phyloP scores from a whole-genome alignment of 2,329 filamentous ascomycete genomes.

The Phoma sp. region DNA sequence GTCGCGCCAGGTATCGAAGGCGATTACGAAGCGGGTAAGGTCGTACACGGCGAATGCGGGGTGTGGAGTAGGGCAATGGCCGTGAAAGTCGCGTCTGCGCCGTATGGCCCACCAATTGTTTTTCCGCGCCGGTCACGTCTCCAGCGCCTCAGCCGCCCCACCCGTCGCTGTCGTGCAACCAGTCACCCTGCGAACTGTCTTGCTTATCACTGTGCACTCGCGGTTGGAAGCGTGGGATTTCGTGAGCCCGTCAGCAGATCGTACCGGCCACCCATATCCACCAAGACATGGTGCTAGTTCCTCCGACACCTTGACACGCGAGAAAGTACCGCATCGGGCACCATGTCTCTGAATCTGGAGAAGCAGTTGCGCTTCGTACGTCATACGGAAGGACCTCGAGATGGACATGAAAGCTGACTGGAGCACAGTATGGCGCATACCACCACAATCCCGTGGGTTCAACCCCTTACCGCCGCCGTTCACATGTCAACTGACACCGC shows the following conservation, averaged over 20 bases:
- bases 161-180: slow-evolving; percentile 37
- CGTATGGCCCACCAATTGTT: neutral
- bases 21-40: slow-evolving; percentile 14
- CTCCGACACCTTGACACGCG: slow-evolving; percentile 34
- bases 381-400: slow-evolving; percentile 22
- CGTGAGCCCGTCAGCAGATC: slow-evolving; percentile 11
- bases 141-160: slow-evolving; percentile 30
- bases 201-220: slow-evolving; percentile 24
- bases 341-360: slow-evolving; percentile 74
- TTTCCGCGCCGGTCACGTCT: slow-evolving; percentile 17
- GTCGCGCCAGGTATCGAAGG: slow-evolving; percentile 27
- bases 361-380: slow-evolving; percentile 83
- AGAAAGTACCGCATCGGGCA: slow-evolving; percentile 39
- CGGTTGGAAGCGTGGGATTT: slow-evolving; percentile 22
- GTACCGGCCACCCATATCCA: slow-evolving; percentile 1
- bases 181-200: slow-evolving; percentile 26
- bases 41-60: slow-evolving; percentile 22
- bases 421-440: slow-evolving; percentile 78
- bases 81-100: slow-evolving; percentile 15
- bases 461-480: slow-evolving; percentile 6
- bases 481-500: slow-evolving; percentile 34
- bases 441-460: slow-evolving; percentile 72
- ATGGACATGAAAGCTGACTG: slow-evolving; percentile 19
- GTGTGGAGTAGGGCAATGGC: slow-evolving; percentile 8
- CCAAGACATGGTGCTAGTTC: slow-evolving; percentile 42